Evolutionary conservation across 2,329 filamentous ascomycete species (phyloP).

Genomic region (Paecilomyces dactylethromorphus): DNA sequence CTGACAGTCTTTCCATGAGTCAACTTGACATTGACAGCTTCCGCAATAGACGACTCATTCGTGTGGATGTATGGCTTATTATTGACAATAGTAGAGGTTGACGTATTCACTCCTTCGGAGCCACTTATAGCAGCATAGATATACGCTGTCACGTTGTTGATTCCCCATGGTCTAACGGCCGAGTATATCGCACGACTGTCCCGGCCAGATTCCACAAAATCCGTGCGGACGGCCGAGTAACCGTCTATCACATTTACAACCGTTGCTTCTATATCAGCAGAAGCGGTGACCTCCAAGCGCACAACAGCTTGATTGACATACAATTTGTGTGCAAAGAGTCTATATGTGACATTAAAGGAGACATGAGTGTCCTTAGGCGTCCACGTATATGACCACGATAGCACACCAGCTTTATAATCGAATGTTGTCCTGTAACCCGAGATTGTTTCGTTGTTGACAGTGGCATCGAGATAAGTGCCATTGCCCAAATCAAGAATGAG

Average conservation of each 20-base stretch:
- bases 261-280: slow-evolving; percentile 47
- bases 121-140: slow-evolving; percentile 42
- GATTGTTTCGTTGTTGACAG: slow-evolving; percentile 52
- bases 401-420: slow-evolving; percentile 56
- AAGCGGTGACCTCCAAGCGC: slow-evolving; percentile 52
- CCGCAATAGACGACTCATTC: slow-evolving; percentile 60
- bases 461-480: slow-evolving; percentile 53
- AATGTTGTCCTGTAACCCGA: slow-evolving; percentile 55
- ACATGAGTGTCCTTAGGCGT: slow-evolving; percentile 43
- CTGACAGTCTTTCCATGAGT: slow-evolving; percentile 47
- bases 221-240: slow-evolving; percentile 58
- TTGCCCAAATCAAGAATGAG: slow-evolving; percentile 52
- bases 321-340: slow-evolving; percentile 60
- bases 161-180: slow-evolving; percentile 56
- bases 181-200: slow-evolving; percentile 56
- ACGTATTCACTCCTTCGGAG: slow-evolving; percentile 34
- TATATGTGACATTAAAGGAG: slow-evolving; percentile 55
- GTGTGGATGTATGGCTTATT: slow-evolving; percentile 44
- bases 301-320: slow-evolving; percentile 57
- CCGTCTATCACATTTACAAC: slow-evolving; percentile 65
- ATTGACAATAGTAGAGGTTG: slow-evolving; percentile 37
- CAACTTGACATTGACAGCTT: slow-evolving; percentile 50
- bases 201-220: slow-evolving; percentile 50
- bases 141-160: slow-evolving; percentile 58
- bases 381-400: slow-evolving; percentile 63